A percentile compares a stretch with the other conserved stretches of the same genome.
These are phyloP conservation scores for Sarocladiaceae sp. DNA, from an alignment of 2,329 filamentous ascomycete species.

Conservation along the genomic window DNA sequence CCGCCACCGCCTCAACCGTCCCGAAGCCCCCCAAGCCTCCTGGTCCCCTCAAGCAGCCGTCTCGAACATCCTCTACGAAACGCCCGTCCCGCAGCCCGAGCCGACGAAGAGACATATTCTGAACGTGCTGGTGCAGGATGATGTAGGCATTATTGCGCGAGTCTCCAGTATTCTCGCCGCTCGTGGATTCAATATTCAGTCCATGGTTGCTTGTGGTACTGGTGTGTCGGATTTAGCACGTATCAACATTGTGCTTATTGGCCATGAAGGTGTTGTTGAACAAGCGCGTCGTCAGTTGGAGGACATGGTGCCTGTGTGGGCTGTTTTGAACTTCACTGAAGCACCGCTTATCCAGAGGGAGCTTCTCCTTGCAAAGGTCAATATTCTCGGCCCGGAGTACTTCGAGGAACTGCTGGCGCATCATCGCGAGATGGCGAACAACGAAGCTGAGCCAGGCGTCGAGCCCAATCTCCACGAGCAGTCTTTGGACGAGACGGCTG, in stretches of 20 bases:
- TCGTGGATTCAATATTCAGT: constrained; percentile 98
- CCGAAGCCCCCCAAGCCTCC: constrained; percentile 67
- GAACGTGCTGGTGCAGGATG: constrained; percentile 98
- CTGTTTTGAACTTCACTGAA: constrained; percentile 91
- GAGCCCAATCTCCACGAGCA: constrained; percentile 39
- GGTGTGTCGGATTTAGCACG: constrained; percentile 94
- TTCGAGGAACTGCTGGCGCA: constrained; percentile 95
- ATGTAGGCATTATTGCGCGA: constrained; percentile 92
- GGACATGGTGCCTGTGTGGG: constrained; percentile 96
- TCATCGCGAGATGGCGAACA: constrained; percentile 73
- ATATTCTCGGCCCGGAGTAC: constrained; percentile 94
- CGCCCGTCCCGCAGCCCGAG: constrained; percentile 73
- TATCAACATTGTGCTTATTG: constrained; percentile 97
- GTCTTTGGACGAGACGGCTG: constrained; percentile 40
- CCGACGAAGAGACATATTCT: constrained; percentile 92
- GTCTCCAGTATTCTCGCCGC: constrained; percentile 95
- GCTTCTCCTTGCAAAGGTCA: constrained; percentile 91
- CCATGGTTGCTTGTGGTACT: constrained; percentile 92
- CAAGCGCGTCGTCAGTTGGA: constrained; percentile 93
- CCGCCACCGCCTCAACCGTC: constrained; percentile 81
- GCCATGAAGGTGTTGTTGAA: constrained; percentile 94
- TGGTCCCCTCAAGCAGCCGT: constrained; percentile 93
- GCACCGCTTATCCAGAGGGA: constrained; percentile 95
- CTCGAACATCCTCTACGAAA: constrained; percentile 98
- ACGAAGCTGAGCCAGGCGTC: constrained; percentile 32